Percentiles rank a stretch among this genome's conserved stretches.
Conservation (phyloP, 257 asterid species). For the Lavandula angustifolia region DNA sequence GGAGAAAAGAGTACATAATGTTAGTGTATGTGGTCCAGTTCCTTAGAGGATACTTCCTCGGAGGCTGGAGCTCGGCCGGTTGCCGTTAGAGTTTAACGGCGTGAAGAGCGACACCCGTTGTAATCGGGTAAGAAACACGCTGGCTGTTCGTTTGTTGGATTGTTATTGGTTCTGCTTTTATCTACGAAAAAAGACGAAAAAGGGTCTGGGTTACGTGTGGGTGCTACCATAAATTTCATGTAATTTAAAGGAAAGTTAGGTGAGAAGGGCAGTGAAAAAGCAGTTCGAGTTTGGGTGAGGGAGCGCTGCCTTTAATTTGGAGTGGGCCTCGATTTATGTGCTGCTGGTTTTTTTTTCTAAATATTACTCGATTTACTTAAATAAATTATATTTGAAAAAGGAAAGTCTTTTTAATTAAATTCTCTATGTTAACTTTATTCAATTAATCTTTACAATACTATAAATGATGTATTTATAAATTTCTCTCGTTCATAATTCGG, state of each 20-base stretch:
- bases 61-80: conserved; percentile 27
- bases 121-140: conserved; percentile 44
- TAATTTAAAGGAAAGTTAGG: neutral
- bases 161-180: conserved; percentile 26
- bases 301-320: conserved; percentile 29
- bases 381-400: too few relatives aligned
- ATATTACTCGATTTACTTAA: too few relatives aligned
- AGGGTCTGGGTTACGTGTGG: conserved; percentile 14
- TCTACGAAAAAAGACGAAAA: conserved; percentile 23
- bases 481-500: too few relatives aligned
- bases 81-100: conserved; percentile 38
- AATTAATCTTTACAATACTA: too few relatives aligned
- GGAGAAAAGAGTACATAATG: too few relatives aligned
- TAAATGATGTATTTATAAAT: too few relatives aligned
- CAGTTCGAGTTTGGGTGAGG: too few relatives aligned
- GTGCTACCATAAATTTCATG: neutral
- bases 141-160: conserved; percentile 39
- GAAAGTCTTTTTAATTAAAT: too few relatives aligned
- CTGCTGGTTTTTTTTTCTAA: too few relatives aligned
- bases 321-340: conserved; percentile 31
- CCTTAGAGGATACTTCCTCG: conserved; percentile 7
- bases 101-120: conserved; percentile 31
- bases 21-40: neutral
- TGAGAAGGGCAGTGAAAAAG: too few relatives aligned
- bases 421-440: too few relatives aligned